Base-by-base conservation (phyloP, 1,139 yeast species). In the Saccharomyces pastorianus region DNA sequence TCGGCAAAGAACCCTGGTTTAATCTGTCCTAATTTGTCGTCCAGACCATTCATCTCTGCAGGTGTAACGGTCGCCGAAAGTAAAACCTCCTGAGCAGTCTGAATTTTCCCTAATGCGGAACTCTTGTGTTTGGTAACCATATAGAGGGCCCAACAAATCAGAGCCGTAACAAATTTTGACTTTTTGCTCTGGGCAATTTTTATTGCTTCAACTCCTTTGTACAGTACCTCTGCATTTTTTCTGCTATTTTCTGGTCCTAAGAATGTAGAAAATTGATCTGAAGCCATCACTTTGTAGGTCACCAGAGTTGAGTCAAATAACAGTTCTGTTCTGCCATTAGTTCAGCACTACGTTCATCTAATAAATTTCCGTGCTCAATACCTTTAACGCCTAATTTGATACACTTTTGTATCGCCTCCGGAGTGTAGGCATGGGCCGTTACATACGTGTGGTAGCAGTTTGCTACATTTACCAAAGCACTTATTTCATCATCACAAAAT, bases 151-250 rank as follows among this genome's bases (percentile, higher is more conserved):
- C 8, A 55, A 34, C 29, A 55, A 32, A 41, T 55, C 57, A 1
- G 57, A 55, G n/a, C 57, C 57, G 14, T 47, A 55, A 47, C 57
- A 55, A 41, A 55, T 55, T 32, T 55, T 55, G 8, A 55, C 57
- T 14, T 48, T 28, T 51, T 50, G 2, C 28, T 51, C 25, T 50
- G 49, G 29, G 57, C 57, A 42, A 55, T n/a, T 55, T 44, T 50
- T 44, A 55, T 7, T 11, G 55, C 55, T 3, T 53, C 52, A 6
- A 55, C 26, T 8, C 57, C 57, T 25, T 50, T 17, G 25, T 50
- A 50, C 6, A 55, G 50, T 1, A 55, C 57, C 9, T 49, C 38
- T n/a, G 48, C 29, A 44, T n/a, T 55, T 55, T 31, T 55, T 9
- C 9, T 13, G 4, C 51, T 49, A 42, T 44, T 53, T 17, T 49